Conservation (phyloP, 495 filamentous ascomycete species). For the Amniculicola lignicola region DNA sequence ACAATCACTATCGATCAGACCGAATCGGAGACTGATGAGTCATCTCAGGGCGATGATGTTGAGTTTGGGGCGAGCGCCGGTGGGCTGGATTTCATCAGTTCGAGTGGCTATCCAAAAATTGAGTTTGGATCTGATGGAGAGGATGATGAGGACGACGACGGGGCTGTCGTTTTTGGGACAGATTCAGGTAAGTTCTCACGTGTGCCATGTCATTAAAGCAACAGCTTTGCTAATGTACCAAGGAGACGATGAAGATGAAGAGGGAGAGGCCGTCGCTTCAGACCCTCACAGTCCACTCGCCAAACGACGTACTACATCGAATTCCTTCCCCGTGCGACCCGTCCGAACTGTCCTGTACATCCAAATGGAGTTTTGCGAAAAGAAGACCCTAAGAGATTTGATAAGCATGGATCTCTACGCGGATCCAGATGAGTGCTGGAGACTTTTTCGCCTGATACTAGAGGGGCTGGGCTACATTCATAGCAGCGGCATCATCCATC, state of each 20-base stretch:
- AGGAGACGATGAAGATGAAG: slow-evolving; percentile 22
- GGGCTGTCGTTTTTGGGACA: slow-evolving; percentile 26
- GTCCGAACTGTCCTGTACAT: slow-evolving; percentile 68
- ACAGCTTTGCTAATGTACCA: not conserved
- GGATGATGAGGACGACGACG: slow-evolving; percentile 49
- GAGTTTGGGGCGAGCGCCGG: slow-evolving; percentile 64
- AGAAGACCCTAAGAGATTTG: slow-evolving; percentile 88
- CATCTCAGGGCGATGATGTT: slow-evolving; percentile 46
- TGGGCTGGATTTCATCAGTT: slow-evolving; percentile 90
- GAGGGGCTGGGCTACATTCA: slow-evolving; percentile 92
- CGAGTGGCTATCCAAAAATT: slow-evolving; percentile 73
- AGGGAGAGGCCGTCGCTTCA: not conserved
- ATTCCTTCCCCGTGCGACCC: slow-evolving; percentile 35
- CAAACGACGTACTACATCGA: slow-evolving; percentile 32
- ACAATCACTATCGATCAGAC: slow-evolving; percentile 23
- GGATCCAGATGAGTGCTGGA: slow-evolving; percentile 76
- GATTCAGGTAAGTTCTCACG: slow-evolving; percentile 19
- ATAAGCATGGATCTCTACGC: slow-evolving; percentile 71
- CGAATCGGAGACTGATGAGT: slow-evolving; percentile 11
- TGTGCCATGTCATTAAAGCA: not conserved
- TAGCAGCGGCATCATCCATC: slow-evolving; percentile 85
- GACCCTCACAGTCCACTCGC: slow-evolving; percentile 3
- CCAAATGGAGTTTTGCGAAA: slow-evolving; percentile 97
- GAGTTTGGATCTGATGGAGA: slow-evolving; percentile 75
- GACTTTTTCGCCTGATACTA: slow-evolving; percentile 83